Evolutionary conservation across 257 asterid genomes (phyloP), one percentile per base, ranked within the genome.

Genomic region (Nicotiana benthamiana): DNA sequence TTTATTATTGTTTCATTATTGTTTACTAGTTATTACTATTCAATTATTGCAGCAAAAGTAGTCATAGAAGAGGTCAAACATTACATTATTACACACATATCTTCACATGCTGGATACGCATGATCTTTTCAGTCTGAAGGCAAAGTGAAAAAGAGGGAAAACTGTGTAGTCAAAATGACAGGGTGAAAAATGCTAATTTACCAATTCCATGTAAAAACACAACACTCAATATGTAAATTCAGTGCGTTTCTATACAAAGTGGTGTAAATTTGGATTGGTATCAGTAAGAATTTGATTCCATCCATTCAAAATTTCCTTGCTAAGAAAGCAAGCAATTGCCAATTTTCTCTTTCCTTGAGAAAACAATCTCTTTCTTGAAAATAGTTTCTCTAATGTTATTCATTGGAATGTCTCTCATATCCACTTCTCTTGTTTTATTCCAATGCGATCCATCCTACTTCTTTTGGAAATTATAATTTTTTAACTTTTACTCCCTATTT

Each of bases 31-130:
- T 34, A 66, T 67, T n/a, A n/a, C n/a, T n/a, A 67, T 67, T 6
- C 54, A 36, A 67, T 67, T 67, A 68, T 72, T 46, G 36, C 28
- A 72, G 60, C 20, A 10, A 27, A 43, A 72, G 56, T 57, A 72
- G 36, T 72, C 77, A 72, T 72, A 12, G 77, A 72, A 72, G 10
- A 46, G 59, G 78, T 72, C 78, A 72, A 72, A 72, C 78, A 46
- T 13, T 72, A 72, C 24, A 20, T 22, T 43, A 22, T 46, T 24
- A 6, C 78, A 24, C 48, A 40, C 57, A 30, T n/a, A 72, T 46
- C 16, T 46, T 46, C 78, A 72, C 60, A 72, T 72, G 78, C 59
- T 72, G 4, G 24, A 22, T 72, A 22, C 22, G 76, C 54, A 72
- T 46, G 6, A 5, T 68, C 76, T 68, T 68, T 36, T 51, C 56